Conservation (phyloP, 2,329 filamentous ascomycete genomes). For the Botryotinia globosa region DNA sequence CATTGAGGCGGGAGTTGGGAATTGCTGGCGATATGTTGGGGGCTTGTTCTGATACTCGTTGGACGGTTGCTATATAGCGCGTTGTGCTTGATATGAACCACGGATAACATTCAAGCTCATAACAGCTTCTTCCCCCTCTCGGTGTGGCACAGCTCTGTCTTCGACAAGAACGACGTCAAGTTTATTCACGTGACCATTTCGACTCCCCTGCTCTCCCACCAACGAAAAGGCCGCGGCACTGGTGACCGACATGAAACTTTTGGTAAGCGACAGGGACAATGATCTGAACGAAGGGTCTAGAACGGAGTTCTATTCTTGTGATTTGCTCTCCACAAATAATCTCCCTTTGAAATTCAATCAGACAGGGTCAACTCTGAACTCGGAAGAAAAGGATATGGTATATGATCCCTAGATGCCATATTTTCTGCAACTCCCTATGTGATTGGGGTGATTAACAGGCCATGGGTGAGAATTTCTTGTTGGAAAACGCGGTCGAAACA, state of each 20-base stretch:
- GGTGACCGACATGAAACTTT: background rate
- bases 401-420: background rate
- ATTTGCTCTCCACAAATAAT: conserved; percentile 7
- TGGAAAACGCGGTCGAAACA: background rate
- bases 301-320: background rate
- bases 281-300: background rate
- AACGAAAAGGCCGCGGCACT: background rate
- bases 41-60: background rate
- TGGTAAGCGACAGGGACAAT: background rate
- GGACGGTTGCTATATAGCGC: background rate
- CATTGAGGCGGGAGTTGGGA: background rate
- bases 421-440: background rate
- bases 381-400: background rate
- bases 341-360: background rate
- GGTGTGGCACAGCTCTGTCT: background rate
- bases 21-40: background rate
- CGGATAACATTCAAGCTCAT: background rate
- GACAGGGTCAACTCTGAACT: background rate
- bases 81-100: background rate
- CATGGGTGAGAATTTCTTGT: background rate
- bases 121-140: background rate
- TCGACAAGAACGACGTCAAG: background rate
- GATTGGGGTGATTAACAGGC: background rate
- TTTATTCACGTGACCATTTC: background rate
- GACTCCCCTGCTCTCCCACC: background rate